Evolutionary conservation across 495 filamentous ascomycete genomes (phyloP).

Genomic region (Jackrogersella minutella): DNA sequence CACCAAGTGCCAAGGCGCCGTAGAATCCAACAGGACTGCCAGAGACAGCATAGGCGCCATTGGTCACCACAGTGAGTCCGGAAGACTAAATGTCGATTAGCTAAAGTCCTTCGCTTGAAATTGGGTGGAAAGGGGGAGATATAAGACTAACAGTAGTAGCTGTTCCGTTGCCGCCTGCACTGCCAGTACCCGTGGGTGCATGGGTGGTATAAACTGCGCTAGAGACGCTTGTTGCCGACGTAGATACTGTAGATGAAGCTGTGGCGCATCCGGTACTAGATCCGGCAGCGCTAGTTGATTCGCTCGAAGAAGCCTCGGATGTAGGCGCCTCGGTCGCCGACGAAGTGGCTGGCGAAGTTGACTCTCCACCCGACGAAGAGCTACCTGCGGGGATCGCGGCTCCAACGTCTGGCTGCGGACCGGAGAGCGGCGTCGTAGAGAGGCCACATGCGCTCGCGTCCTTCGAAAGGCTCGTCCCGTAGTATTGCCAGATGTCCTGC

Average conservation of each 20-base stretch:
- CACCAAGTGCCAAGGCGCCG: slow-evolving; percentile 36
- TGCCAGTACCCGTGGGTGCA: slow-evolving; percentile 16
- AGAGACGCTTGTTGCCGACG: background rate
- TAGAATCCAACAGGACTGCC: slow-evolving; percentile 32
- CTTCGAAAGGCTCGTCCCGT: slow-evolving; percentile 49
- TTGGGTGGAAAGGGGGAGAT: background rate
- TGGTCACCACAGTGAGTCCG: slow-evolving; percentile 9
- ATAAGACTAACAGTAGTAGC: slow-evolving; percentile 25
- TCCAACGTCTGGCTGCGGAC: slow-evolving; percentile 35
- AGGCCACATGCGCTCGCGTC: slow-evolving; percentile 52
- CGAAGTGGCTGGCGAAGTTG: slow-evolving; percentile 7
- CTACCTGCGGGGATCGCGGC: slow-evolving; percentile 31
- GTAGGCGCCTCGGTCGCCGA: background rate
- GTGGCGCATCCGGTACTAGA: slow-evolving; percentile 11
- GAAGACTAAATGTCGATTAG: slow-evolving; percentile 27
- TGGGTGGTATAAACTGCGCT: background rate
- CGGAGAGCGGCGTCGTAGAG: slow-evolving; percentile 49
- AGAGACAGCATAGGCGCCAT: slow-evolving; percentile 19
- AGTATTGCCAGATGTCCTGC: slow-evolving; percentile 55
- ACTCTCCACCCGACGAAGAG: background rate
- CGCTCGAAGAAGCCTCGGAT: slow-evolving; percentile 1
- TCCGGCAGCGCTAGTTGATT: slow-evolving; percentile 6
- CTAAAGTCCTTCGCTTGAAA: background rate
- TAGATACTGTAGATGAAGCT: background rate
- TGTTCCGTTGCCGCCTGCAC: slow-evolving; percentile 23